These are phyloP conservation scores for Chrysoporthe puriensis DNA, from an alignment of 2,329 filamentous ascomycete species.

Conservation along the genomic window DNA sequence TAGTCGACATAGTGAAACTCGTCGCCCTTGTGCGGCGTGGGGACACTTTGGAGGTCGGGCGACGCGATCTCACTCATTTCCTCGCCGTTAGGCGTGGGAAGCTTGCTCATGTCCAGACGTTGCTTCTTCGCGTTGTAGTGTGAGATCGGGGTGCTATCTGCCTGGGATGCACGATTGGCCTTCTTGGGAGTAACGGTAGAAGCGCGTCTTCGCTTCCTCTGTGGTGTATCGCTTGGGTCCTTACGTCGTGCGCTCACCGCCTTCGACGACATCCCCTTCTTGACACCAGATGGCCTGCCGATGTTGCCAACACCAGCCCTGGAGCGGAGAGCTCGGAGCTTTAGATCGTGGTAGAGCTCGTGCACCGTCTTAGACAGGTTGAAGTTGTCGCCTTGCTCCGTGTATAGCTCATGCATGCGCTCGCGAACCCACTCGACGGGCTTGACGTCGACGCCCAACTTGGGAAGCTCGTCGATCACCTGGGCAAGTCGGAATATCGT, in stretches of 20 bases:
- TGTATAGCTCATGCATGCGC: conserved; percentile 55
- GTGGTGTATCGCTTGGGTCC: conserved; percentile 34
- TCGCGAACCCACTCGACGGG: conserved; percentile 62
- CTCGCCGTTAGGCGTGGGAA: conserved; percentile 5
- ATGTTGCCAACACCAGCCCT: conserved; percentile 62
- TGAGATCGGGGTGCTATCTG: conserved; percentile 30
- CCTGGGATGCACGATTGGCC: conserved; percentile 27
- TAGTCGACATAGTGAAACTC: conserved; percentile 51
- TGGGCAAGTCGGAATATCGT: conserved; percentile 60
- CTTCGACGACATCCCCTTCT: conserved; percentile 31
- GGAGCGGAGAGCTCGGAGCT: conserved; percentile 51
- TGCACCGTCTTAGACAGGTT: conserved; percentile 55
- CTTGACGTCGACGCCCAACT: conserved; percentile 55
- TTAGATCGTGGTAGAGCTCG: conserved; percentile 60
- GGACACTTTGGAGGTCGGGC: conserved; percentile 2
- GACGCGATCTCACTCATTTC: conserved; percentile 3
- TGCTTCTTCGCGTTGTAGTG: conserved; percentile 18
- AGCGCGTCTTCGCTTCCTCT: conserved; percentile 29
- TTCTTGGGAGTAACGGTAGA: conserved; percentile 21
- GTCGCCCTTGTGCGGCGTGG: conserved; percentile 24
- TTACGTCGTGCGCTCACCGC: conserved; percentile 35
- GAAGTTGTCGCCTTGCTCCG: conserved; percentile 50
- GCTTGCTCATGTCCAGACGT: conserved; percentile 3
- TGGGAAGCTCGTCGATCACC: conserved; percentile 53
- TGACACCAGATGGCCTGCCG: conserved; percentile 56